Evolutionary conservation across 495 filamentous ascomycete species (phyloP).

Genomic region (Letharia columbiana): DNA sequence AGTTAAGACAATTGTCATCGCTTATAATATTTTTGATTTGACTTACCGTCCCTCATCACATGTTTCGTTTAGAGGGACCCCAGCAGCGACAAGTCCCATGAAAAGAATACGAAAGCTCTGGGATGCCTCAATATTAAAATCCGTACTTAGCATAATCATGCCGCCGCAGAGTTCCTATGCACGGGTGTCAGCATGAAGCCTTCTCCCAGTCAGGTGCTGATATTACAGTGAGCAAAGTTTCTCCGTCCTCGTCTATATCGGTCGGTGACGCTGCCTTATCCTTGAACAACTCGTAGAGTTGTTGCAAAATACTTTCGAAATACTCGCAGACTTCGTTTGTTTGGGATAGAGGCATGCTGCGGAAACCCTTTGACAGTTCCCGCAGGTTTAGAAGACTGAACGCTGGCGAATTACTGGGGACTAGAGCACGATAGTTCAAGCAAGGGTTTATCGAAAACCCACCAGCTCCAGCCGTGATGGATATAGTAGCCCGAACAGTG

Average conservation of each 20-base stretch:
- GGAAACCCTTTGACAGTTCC: no score
- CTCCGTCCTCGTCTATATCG: neutral
- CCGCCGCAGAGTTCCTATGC: neutral
- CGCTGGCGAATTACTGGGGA: neutral
- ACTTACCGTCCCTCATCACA: neutral
- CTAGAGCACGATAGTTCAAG: neutral
- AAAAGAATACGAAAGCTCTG: neutral
- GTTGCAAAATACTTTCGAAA: neutral
- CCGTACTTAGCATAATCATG: no score
- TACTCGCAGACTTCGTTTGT: neutral
- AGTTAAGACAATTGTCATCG: neutral
- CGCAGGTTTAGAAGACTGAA: no score
- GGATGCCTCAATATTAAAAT: no score
- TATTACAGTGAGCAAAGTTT: neutral
- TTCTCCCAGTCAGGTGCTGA: neutral
- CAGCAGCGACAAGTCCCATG: neutral
- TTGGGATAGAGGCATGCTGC: neutral
- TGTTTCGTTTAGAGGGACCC: neutral
- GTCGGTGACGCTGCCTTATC: neutral
- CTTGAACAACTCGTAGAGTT: neutral
- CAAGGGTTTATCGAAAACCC: neutral
- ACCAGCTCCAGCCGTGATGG: neutral
- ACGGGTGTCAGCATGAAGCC: neutral
- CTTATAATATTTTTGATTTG: neutral
- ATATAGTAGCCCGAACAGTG: neutral